A percentile compares a stretch with the other conserved stretches of the same genome.
Conservation (phyloP, 208 protist genomes). For the Trypanosoma boissoni region DNA sequence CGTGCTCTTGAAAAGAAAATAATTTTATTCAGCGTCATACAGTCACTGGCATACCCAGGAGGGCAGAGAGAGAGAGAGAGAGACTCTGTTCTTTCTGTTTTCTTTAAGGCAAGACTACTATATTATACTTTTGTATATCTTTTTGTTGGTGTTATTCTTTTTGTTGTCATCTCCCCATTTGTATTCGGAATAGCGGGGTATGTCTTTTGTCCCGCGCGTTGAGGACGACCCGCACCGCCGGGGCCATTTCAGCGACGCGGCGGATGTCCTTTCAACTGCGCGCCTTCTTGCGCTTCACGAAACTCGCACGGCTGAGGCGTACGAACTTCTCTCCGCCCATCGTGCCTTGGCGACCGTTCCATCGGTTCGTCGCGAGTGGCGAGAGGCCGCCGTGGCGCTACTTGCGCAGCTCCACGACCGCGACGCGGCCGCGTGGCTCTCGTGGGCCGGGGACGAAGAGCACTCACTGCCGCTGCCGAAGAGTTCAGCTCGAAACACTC, state of each 20-base stretch:
- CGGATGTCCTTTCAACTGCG: slow-evolving; percentile 36
- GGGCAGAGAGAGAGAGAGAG: no score
- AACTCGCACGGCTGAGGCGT: slow-evolving; percentile 8
- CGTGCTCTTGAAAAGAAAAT: no score
- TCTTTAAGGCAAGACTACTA: background rate
- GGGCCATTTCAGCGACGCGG: slow-evolving; percentile 28
- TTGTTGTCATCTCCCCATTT: background rate
- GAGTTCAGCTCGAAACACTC: background rate
- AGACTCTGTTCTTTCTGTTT: background rate
- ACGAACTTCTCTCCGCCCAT: slow-evolving; percentile 5
- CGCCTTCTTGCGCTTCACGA: slow-evolving; percentile 16
- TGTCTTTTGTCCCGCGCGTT: slow-evolving; percentile 48
- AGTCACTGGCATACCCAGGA: no score
- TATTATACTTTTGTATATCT: background rate
- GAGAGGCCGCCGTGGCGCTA: slow-evolving; percentile 39
- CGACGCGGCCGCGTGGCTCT: background rate
- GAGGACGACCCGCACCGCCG: slow-evolving; percentile 39
- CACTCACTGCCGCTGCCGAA: slow-evolving; percentile 20
- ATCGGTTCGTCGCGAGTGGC: slow-evolving; percentile 45
- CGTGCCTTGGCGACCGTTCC: slow-evolving; percentile 14
- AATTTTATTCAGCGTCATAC: no score
- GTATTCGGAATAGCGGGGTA: background rate
- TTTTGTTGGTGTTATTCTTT: slow-evolving; percentile 1
- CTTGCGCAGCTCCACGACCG: background rate
- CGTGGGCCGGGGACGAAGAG: background rate